Evolutionary conservation across 2,329 filamentous ascomycete species (phyloP).

Genomic region (Colletotrichum sp.): DNA sequence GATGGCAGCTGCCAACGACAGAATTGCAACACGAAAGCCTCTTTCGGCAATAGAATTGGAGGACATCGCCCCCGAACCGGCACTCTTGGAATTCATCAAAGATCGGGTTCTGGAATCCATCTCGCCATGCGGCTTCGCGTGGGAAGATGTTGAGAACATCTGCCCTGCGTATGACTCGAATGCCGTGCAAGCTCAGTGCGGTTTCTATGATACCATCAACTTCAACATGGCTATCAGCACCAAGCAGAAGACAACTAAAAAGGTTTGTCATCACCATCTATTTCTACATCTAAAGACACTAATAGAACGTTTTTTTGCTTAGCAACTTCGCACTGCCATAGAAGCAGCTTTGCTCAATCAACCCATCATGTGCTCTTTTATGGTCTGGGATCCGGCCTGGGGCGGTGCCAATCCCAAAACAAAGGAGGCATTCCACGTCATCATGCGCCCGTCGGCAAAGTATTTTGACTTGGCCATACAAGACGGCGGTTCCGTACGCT

Average conservation of each 20-base stretch:
- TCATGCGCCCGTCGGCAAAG: neutral
- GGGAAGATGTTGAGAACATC: neutral
- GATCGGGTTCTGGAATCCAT: neutral
- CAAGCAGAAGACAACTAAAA: neutral
- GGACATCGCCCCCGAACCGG: neutral
- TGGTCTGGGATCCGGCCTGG: neutral
- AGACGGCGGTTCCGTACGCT: neutral
- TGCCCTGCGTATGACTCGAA: neutral
- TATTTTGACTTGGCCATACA: neutral
- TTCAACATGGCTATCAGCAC: neutral
- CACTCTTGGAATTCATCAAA: neutral
- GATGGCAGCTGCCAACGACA: neutral
- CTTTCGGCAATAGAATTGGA: neutral
- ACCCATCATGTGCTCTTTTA: neutral
- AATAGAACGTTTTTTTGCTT: fast-evolving
- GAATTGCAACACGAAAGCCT: neutral
- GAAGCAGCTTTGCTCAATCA: neutral
- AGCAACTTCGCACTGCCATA: neutral
- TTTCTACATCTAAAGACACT: fast-evolving
- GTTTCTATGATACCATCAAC: neutral
- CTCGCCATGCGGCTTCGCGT: neutral
- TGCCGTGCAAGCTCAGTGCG: neutral
- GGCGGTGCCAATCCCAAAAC: neutral
- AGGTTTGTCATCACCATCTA: fast-evolving
- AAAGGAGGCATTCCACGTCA: neutral